These are phyloP conservation scores for Fusarium sp. DNA, from an alignment of 2,329 filamentous ascomycete species.

Conservation along the genomic window DNA sequence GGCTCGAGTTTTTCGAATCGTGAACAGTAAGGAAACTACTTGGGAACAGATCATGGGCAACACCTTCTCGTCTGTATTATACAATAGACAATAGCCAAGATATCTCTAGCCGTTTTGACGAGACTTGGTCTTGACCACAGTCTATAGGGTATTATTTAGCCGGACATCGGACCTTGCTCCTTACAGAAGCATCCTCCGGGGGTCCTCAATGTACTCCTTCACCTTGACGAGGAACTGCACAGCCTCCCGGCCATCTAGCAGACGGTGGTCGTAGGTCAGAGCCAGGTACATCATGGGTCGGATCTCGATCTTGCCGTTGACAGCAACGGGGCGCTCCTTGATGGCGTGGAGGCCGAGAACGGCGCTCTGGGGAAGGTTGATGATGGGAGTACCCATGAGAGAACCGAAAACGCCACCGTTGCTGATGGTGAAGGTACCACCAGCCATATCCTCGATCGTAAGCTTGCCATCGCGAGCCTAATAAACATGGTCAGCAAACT, in stretches of 20 bases:
- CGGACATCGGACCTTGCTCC: constrained; percentile 3
- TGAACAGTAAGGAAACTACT: neutral
- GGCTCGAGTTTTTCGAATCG: neutral
- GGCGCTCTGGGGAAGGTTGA: constrained; percentile 94
- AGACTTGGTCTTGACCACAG: constrained; percentile 10
- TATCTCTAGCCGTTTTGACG: neutral
- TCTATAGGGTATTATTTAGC: constrained; percentile 34
- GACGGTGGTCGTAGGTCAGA: constrained; percentile 95
- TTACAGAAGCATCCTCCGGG: constrained; percentile 86
- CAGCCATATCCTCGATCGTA: constrained; percentile 99
- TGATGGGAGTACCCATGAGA: constrained; percentile 97
- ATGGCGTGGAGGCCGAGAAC: constrained; percentile 95
- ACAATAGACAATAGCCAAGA: constrained; percentile 26
- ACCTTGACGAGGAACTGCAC: constrained; percentile 97
- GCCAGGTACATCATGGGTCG: constrained; percentile 99
- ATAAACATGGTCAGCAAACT: constrained; percentile 2
- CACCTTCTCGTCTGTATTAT: constrained; percentile 12
- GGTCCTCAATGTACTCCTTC: constrained; percentile 98
- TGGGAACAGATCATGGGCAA: neutral
- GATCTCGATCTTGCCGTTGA: constrained; percentile 95
- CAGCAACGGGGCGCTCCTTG: constrained; percentile 89
- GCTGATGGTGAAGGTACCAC: constrained; percentile 97
- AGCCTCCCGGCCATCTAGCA: constrained; percentile 94
- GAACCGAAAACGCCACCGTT: constrained; percentile 98
- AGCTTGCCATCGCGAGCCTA: constrained; percentile 93